Evolutionary conservation across 257 asterid species (phyloP), one percentile per base, ranked within the genome.

Genomic region (Cinchona pubescens): DNA sequence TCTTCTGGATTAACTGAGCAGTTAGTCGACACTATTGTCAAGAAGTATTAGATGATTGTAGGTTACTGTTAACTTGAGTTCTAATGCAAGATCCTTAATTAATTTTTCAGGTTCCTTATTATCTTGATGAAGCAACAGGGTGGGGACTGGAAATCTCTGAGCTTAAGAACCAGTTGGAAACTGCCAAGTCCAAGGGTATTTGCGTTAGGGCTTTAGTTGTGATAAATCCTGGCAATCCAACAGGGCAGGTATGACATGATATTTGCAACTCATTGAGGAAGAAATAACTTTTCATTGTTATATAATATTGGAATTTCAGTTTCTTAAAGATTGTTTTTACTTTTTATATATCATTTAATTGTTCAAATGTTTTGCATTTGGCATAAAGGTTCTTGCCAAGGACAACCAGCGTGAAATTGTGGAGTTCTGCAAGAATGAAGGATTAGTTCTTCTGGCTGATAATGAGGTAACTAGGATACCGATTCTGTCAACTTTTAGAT

Each of bases 371-470:
- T 37, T 45, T 11, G 16, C 63, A 14, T 60, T 53, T 23, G 49
- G 46, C 11, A 35, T 76, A 30, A 77, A 88, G 93, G 93, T 88
- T 71, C 86, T 88, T 69, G 84, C 88, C 45, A 88, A 86, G 81
- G 80, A 71, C 78, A 95, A 91, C 92, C 97, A 91, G 81, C 79
- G 76, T 65, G 84, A 91, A 72, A 92, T 95, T 70, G 99, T 95
- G 78, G 94, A 88, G 51, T 95, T 95, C 93, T 92, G 99, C 90
- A 92, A 86, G 92, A 82, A 87, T 74, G 98, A 95, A 90, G 93
- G 96, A n/a, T 96, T 95, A 43, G 96, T 92, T 83, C 99, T 95
- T 80, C 81, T 95, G 82, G 99, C 99, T 16, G 99, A 95, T n/a
- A n/a, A n/a, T 78, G 99, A 95, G 92, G 99, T 95, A 79, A 82